Base-by-base conservation (phyloP, 768 basidiomycete genomes). In the Mycena indigotica region DNA sequence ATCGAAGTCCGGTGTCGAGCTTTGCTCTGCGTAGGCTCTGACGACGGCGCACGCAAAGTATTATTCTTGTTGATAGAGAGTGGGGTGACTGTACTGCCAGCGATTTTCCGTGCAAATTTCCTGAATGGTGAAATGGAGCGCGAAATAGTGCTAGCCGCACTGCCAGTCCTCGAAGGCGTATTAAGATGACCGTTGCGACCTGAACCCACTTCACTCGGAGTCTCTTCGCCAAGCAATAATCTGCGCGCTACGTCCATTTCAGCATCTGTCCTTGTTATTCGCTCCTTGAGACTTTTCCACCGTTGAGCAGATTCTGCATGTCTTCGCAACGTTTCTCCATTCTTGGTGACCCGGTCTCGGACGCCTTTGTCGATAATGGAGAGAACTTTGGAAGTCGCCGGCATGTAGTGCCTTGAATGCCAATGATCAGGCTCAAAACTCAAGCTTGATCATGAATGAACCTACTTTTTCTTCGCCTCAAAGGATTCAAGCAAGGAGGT, bases 341-440 rank as follows among this genome's bases (percentile, higher is more conserved):
- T 98, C 82, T 94, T 95, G 21, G 95, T 98, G 4, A 94, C 88
- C 54, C 95, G 85, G 62, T 97, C 95, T 55, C 85, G 84, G 26
- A 98, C 90, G 24, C 95, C 95, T 72, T 93, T 97, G 70, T 94
- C 93, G 65, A 98, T 89, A 65, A 97, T 95, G 24, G 89, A 85
- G 24, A 98, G 80, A 46, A 96, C 95, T 68, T 96, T 95, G 5
- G 87, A 89, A 3, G 91, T 91, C 32, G 94, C 93, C 1, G 96
- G 97, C 75, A 93, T 87, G 70, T 98, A 98, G 70, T 97, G 94
- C 68, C 93, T 95, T 66, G 45, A 29, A 51, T 49, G 51, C 30
- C 17, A 24, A 32, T 4, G 56, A 46, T n/a, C n/a, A n/a, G n/a
- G n/a, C n/a, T n/a, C n/a, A n/a, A n/a, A n/a, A n/a, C n/a, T n/a